Percentiles rank a stretch among this genome's conserved stretches.
Evolutionary conservation across 2,329 filamentous ascomycete genomes (phyloP).

Genomic region (Aspergillus piperis): DNA sequence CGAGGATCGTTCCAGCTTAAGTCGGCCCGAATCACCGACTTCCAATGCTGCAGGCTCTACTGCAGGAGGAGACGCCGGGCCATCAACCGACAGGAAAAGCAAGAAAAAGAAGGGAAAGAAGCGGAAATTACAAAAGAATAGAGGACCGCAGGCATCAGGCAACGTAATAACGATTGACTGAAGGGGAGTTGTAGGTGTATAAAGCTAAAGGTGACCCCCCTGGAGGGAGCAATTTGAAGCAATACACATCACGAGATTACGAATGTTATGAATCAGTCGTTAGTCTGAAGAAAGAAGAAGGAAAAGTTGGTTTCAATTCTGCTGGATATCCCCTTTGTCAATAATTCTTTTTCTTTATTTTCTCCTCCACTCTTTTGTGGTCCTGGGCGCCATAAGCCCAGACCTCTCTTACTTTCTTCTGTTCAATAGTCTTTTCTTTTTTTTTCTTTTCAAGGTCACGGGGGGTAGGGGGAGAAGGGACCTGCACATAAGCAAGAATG

Average conservation of each 20-base stretch:
- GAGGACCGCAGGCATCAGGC: neutral
- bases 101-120: constrained; percentile 22
- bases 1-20: constrained; percentile 3
- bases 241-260: neutral
- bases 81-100: constrained; percentile 13
- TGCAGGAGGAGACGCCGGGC: neutral
- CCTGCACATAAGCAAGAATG: neutral
- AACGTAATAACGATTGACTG: constrained; percentile 11
- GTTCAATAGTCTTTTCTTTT: neutral
- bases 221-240: neutral
- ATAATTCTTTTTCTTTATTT: neutral
- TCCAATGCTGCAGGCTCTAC: constrained; percentile 3
- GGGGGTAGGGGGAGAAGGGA: too few relatives aligned
- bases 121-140: constrained; percentile 2
- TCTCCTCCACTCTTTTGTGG: neutral
- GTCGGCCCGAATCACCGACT: constrained; percentile 8
- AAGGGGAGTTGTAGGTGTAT: neutral
- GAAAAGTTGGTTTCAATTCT: neutral
- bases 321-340: neutral
- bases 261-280: constrained; percentile 3
- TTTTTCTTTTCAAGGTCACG: neutral
- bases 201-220: neutral
- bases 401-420: neutral
- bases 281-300: neutral
- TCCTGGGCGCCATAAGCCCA: neutral